Conservation (phyloP, 2,329 filamentous ascomycete genomes). For the Colletotrichum trifolii region DNA sequence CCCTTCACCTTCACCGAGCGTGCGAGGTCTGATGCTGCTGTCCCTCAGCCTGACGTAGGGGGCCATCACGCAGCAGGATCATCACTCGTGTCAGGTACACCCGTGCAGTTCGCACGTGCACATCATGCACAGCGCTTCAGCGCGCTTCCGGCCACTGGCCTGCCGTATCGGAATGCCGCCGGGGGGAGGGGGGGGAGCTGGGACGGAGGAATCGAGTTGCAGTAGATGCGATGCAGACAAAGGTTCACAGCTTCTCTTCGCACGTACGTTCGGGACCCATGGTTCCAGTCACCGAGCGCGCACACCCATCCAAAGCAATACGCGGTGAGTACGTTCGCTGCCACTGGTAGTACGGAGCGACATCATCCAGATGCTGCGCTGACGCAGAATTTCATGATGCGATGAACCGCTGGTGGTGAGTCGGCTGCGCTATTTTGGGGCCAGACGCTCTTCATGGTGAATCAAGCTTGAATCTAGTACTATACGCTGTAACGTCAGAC, state of each 20-base stretch:
- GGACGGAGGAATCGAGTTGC: neutral
- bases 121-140: neutral
- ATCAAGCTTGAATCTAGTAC: neutral
- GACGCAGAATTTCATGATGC: neutral
- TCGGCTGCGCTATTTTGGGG: constrained; percentile 33
- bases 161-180: constrained; percentile 20
- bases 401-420: neutral
- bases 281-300: neutral
- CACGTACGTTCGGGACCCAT: too few relatives aligned
- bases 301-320: constrained; percentile 16
- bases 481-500: neutral
- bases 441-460: constrained; percentile 15
- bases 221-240: neutral
- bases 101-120: neutral
- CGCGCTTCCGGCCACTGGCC: neutral
- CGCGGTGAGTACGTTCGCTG: neutral
- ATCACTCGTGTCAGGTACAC: neutral
- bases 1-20: too few relatives aligned
- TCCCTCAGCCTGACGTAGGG: constrained; percentile 2
- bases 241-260: neutral
- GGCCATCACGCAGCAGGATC: too few relatives aligned
- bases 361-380: too few relatives aligned
- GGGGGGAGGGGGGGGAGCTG: neutral
- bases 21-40: constrained; percentile 5
- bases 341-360: too few relatives aligned